Evolutionary conservation across 2,329 filamentous ascomycete genomes (phyloP).

Genomic region (Calonectria montana): DNA sequence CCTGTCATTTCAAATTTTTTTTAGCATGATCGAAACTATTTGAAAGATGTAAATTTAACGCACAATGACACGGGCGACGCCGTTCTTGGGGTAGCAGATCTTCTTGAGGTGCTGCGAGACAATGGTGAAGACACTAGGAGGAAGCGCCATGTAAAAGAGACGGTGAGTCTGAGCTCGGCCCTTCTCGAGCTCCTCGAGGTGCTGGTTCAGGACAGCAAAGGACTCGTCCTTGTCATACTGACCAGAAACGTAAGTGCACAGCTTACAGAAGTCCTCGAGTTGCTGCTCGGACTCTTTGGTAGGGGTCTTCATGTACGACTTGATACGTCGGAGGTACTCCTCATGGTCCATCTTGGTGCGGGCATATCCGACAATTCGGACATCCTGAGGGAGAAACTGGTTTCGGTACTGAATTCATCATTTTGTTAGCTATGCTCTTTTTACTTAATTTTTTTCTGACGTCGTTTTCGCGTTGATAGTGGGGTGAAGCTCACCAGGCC

Average conservation of each 20-base stretch:
- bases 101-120: constrained; percentile 97
- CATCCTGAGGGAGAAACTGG: constrained; percentile 97
- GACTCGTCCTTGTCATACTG: constrained; percentile 98
- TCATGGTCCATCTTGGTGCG: constrained; percentile 99
- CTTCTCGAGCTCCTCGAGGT: constrained; percentile 87
- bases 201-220: constrained; percentile 85
- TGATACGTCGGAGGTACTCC: constrained; percentile 93
- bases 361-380: constrained; percentile 98
- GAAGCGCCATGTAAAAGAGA: constrained; percentile 99
- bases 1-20: constrained; percentile 64
- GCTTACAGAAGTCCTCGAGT: constrained; percentile 85
- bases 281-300: constrained; percentile 98
- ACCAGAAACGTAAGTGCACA: constrained; percentile 95
- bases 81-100: constrained; percentile 93
- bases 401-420: constrained; percentile 81
- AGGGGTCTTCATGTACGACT: constrained; percentile 98
- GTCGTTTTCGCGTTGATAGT: neutral
- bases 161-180: constrained; percentile 86
- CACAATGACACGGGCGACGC: constrained; percentile 94
- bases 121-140: constrained; percentile 96
- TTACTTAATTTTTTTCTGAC: neutral
- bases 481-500: constrained; percentile 79
- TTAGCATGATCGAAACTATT: constrained; percentile 27
- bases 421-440: constrained; percentile 19
- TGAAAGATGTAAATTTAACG: constrained; percentile 51